Evolutionary conservation across 108 stramenopile genomes (phyloP), one percentile per base, ranked within the genome.

Genomic region (Schizochytrium sp.): DNA sequence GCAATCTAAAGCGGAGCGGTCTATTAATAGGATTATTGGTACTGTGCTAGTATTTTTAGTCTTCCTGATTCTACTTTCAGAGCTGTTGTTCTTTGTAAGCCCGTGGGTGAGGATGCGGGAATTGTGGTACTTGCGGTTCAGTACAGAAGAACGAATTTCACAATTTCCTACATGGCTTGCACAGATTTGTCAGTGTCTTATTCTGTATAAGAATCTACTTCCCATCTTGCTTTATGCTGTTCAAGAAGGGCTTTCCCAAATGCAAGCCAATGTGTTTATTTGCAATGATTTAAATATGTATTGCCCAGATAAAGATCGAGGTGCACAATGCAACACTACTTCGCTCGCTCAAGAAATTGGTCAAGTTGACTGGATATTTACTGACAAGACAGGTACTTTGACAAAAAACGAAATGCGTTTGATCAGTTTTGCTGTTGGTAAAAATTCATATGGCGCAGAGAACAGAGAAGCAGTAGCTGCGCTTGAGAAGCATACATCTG

Each of bases 1-100:
- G 92, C 97, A 97, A 83, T 97, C 96, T 89, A 94, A 95, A 56
- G 88, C 98, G 47, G 99, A 99, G 89, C 57, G 61, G 2, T 57
- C 56, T 69, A 87, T 94, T 44, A 94, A 94, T 90, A 59, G 46
- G 53, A 88, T 90, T 46, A 61, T 94, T 41, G 61, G 49, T 42
- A 57, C 93, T 46, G 91, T 94, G 45, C 88, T 94, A 89, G 56
- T 47, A 44, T 61, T 89, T 46, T 89, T 90, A 87, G 50, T 90
- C 38, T 19, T 87, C 44, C 59, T 89, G 4, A 19, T 45, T 40
- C 55, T 94, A 46, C 5, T 94, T 4, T 83, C 76, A 0, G 76
- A 83, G 76, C 76, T 83, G 2, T 53, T 83, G 0, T 50, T 55
- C 53, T 83, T 55, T 55, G 47, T 42, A 47, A 5, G 40, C 13